Base-by-base conservation (phyloP, 352 stramenopile genomes). In the Pythium phragmitis region DNA sequence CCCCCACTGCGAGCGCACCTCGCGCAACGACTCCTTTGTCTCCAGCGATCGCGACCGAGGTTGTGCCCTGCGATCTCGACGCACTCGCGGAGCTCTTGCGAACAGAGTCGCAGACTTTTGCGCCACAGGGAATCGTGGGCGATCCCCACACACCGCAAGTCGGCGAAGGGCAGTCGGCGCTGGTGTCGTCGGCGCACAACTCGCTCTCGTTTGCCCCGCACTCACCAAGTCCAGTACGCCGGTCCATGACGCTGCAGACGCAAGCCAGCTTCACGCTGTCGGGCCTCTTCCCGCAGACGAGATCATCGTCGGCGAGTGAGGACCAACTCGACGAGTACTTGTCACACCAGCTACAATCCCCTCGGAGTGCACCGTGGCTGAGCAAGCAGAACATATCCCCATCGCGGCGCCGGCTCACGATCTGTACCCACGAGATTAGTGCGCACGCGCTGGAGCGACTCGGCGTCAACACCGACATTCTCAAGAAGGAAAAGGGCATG, bases 401-500 rank as follows among this genome's bases (percentile, higher is more conserved):
- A 19, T 68, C 59, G 21, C 41, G 60, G 7, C 66, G 66, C 14
- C 66, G 66, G 2, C 55, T 72, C 7, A 72, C 66, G 7, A 68
- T 72, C 45, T 45, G 47, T 9, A 57, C 47, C 5, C 45, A 72
- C 50, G 60, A 73, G 52, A 70, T 75, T 60, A 75, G 69, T 19
- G 55, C 37, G 5, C 69, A 79, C 47, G 67, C 68, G 37, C 66
- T 77, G 30, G 64, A 71, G 49, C 62, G 65, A 8, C 64, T 80
- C 11, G 73, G 73, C 30, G 73, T 80, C 14, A 72, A 75, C 46
- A 68, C 62, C n/a, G 70, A 80, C 21, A 71, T 76, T 1, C 54
- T 80, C 52, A 69, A 70, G 48, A 71, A 77, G 21, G 73, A 80
- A 36, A 80, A 80, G 43, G 69, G 73, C 48, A 77, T 80, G 73